Conservation (phyloP, 495 filamentous ascomycete genomes). For the Rusavskia elegans region DNA sequence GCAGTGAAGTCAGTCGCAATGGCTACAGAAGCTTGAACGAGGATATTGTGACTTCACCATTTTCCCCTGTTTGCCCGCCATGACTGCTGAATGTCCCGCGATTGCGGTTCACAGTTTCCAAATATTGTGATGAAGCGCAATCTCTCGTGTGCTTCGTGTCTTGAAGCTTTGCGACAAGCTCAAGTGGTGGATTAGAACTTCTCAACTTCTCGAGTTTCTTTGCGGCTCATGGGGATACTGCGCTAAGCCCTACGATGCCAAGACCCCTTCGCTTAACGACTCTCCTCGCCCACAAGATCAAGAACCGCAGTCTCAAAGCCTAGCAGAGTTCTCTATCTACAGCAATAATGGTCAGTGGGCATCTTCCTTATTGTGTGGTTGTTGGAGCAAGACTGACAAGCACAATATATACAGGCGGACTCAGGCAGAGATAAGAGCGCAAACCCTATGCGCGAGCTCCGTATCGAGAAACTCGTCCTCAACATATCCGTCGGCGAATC, state of each 20-base stretch:
- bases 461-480: constrained; percentile 99
- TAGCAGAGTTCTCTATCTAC: neutral
- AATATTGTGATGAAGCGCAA: constrained; percentile 31
- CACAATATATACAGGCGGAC: constrained; percentile 23
- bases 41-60: constrained; percentile 56
- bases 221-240: neutral
- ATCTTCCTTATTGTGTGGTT: neutral
- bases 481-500: constrained; percentile 99
- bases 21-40: constrained; percentile 13
- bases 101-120: constrained; percentile 48
- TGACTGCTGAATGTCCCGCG: constrained; percentile 45
- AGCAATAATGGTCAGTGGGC: constrained; percentile 4
- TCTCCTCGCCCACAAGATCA: neutral
- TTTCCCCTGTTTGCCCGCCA: constrained; percentile 95
- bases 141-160: neutral
- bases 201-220: neutral
- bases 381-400: neutral
- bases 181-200: neutral
- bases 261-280: constrained; percentile 6
- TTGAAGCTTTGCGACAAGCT: neutral
- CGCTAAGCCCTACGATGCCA: neutral
- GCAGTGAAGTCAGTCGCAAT: constrained; percentile 43
- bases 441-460: constrained; percentile 99
- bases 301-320: neutral
- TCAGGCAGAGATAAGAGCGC: constrained; percentile 56